Base-by-base conservation (phyloP, 495 filamentous ascomycete genomes). In the Cercophora newfieldiana region DNA sequence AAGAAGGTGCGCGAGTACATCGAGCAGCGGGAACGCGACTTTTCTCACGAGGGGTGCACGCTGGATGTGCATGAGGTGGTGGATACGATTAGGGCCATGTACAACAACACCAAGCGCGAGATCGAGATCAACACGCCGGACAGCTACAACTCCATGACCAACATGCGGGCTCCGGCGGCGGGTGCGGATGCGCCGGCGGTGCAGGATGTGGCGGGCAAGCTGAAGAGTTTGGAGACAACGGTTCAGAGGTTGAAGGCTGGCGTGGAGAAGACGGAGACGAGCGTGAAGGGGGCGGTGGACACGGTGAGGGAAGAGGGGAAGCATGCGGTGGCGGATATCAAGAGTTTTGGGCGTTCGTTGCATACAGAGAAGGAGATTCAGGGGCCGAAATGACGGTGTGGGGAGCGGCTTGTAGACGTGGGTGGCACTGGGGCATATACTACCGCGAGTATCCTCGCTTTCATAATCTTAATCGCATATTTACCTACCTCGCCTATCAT, bases 1-100 rank as follows among this genome's bases (percentile, higher is more conserved):
- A 63, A 63, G 50, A 63, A 63, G 50, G 33, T 63, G 10, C 49
- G 61, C 3, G 61, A 63, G 50, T 63, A 24, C 48, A 63, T 63
- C 51, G 61, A 63, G 61, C 61, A 63, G 50, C 29, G 50, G 24
- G 61, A 63, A 25, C 48, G 61, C 2, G 61, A 63, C 50, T 63
- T 63, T 28, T 63, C 61, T 26, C 50, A 63, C 12, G 49, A 54
- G 8, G 50, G 30, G 2, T 63, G 61, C n/a, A 33, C 6, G 49
- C 28, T 44, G 4, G 61, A 63, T 55, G 61, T 63, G 25, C 33
- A 63, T 25, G 61, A 63, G 50, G 61, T 56, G 1, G 48, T 63
- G 7, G 49, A 55, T 18, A 31, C 18, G 28, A 21, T 63, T 7
- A 10, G 61, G 28, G 61, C 25, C 12, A 63, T 63, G 61, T 63